Conservation (phyloP, 345 rosid species). For the Abelmoschus esculentus region DNA sequence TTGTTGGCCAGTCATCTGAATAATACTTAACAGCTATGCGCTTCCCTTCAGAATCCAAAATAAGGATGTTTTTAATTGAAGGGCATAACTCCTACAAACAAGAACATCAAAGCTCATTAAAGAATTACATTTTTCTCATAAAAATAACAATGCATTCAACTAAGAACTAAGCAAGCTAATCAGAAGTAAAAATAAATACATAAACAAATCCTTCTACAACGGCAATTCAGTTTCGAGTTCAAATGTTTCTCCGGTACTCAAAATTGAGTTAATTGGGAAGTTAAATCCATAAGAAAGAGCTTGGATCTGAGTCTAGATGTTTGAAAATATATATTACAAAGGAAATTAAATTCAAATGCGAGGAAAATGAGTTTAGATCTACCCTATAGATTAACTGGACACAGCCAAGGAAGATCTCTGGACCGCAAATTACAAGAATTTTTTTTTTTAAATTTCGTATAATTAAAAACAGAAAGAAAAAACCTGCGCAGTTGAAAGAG, state of each 20-base stretch:
- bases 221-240: not conserved
- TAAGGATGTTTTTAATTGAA: not conserved
- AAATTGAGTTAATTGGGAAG: not conserved
- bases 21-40: not conserved
- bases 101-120: not conserved
- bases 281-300: not conserved
- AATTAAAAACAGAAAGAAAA: not conserved
- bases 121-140: not conserved
- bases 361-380: not conserved
- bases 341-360: not conserved
- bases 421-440: not conserved
- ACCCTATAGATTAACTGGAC: not conserved
- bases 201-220: not conserved
- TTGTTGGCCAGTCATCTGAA: not conserved
- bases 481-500: not conserved
- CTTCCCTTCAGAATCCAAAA: not conserved
- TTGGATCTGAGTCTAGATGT: slow-evolving; percentile 2
- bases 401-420: not conserved
- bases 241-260: not conserved
- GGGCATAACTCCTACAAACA: not conserved
- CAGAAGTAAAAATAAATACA: no score
- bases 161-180: not conserved
- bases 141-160: not conserved
- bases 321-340: not conserved
- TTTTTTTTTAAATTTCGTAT: not conserved